Evolutionary conservation across 352 stramenopile species (phyloP), one percentile per base, ranked within the genome.

Genomic region (Phytophthora ramorum): DNA sequence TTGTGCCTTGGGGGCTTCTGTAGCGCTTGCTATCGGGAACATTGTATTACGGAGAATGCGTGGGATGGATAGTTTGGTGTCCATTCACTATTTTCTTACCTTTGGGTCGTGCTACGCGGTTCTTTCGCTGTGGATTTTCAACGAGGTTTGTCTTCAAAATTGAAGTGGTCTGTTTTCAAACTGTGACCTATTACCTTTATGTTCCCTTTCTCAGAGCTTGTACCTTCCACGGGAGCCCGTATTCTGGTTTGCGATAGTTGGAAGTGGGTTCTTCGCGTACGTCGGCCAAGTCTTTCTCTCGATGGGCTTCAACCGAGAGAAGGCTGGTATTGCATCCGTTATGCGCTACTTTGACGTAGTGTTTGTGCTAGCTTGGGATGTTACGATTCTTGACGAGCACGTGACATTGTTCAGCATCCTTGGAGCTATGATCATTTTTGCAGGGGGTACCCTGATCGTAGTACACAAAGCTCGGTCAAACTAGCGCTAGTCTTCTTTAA

Each of bases 291-390:
- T 87, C 38, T 83, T 81, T 56, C 61, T 87, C 41, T 82, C 74
- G 16, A 68, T 75, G 8, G 81, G 76, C 6, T 71, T 85, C 26
- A 66, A 87, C 52, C 62, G 63, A 1, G 81, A 85, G 45, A 75
- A 83, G 22, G 74, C 74, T 4, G 78, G 74, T 0, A 75, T 90
- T 45, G 76, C 62, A 5, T 87, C 81, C 3, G 78, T 84, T 60
- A 85, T 87, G 75, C 67, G 71, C 13, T 87, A 87, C 52, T 82
- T 87, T 40, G 74, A 90, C 66, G 63, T 90, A 17, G 58, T 90
- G 0, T 87, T 87, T 47, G 78, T 87, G 24, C 71, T 90, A n/a
- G 47, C 83, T 3, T 66, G 68, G 59, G 81, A 85, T 57, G 73
- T 64, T 30, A 71, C 54, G n/a, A 65, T 87, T 13, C 68, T 86